These are phyloP conservation scores for Yamadazyma mexicana DNA, from an alignment of 1,139 yeast species.

Conservation along the genomic window DNA sequence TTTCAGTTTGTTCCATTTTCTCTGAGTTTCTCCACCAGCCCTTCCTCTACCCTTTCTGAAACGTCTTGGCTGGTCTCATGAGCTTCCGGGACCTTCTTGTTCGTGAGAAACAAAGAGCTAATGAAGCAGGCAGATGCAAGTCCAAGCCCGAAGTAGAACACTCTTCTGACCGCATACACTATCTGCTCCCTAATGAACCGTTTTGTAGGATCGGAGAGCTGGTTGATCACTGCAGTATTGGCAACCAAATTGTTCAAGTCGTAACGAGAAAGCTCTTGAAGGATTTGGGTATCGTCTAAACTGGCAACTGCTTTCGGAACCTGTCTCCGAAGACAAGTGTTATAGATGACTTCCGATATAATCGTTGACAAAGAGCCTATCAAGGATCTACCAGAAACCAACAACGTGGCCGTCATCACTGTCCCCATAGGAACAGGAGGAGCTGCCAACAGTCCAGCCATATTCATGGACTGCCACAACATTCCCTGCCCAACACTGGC, in stretches of 20 bases:
- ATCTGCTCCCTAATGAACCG: constrained; percentile 27
- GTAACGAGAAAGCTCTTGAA: constrained; percentile 22
- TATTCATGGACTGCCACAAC: constrained; percentile 29
- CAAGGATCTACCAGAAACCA: constrained; percentile 32
- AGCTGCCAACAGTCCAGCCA: constrained; percentile 33
- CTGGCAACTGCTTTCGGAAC: constrained; percentile 17
- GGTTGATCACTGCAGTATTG: constrained; percentile 20
- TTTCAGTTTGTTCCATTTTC: too few relatives aligned
- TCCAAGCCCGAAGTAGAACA: constrained; percentile 33
- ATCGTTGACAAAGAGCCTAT: constrained; percentile 33
- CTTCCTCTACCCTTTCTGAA: constrained; percentile 6
- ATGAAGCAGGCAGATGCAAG: constrained; percentile 24
- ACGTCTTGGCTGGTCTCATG: too few relatives aligned
- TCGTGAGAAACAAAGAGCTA: constrained; percentile 23
- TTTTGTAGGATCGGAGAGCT: constrained; percentile 25
- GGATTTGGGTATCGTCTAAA: constrained; percentile 13
- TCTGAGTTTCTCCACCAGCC: too few relatives aligned
- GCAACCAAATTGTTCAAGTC: constrained; percentile 18
- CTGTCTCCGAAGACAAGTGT: constrained; percentile 24
- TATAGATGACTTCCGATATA: constrained; percentile 35
- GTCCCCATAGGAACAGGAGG: constrained; percentile 37
- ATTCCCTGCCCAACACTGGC: constrained; percentile 32
- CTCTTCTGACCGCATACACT: constrained; percentile 31
- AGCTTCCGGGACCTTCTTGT: constrained; percentile 16
- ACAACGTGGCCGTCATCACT: constrained; percentile 35